Base-by-base conservation (phyloP, 768 basidiomycete species). In the Termitomyces titanicus region DNA sequence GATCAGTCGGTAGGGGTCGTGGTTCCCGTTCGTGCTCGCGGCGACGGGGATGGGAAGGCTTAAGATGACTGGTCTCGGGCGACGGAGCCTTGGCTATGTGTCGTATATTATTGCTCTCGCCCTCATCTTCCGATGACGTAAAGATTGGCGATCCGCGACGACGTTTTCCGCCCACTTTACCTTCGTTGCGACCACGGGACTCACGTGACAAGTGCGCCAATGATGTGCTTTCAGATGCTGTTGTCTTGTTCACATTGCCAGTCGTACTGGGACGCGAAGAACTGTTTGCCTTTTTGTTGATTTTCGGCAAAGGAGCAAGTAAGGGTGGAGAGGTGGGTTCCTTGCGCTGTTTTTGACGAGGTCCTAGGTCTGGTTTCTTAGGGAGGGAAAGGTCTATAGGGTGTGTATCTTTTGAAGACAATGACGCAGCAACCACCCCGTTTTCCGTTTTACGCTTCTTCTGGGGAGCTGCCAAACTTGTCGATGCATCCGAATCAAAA, bases 41-140 rank as follows among this genome's bases (percentile, higher is more conserved):
- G 37, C 66, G 64, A 35, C 70, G 73, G n/a, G 69, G 58, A 45
- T 70, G 65, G 18, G 54, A n/a, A n/a, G 49, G 12, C 52, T 38
- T 25, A 22, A 54, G 47, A n/a, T 34, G 55, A 22, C 54, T 51
- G 31, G 53, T 44, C 33, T 63, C 59, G 31, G 69, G 66, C 2
- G 66, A 56, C 0, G 64, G 50, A 10, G 40, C 51, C 34, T 51
- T 44, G n/a, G 54, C 27, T 34, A 50, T 57, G 13, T 56, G 46
- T 51, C 67, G 56, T 61, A 65, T 38, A 57, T 47, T 55, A 60
- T 39, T 50, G 9, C 68, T 68, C 55, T 79, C 75, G 22, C 74
- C 75, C 63, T 85, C 83, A 48, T 86, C 82, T 37, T 84, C 84
- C 1, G 86, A 84, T 1, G 86, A 85, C 0, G 86, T 87, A 57